Percentiles rank a stretch among this genome's conserved stretches.
Conservation (phyloP, 2,329 filamentous ascomycete species). For the Venturia nashicola region DNA sequence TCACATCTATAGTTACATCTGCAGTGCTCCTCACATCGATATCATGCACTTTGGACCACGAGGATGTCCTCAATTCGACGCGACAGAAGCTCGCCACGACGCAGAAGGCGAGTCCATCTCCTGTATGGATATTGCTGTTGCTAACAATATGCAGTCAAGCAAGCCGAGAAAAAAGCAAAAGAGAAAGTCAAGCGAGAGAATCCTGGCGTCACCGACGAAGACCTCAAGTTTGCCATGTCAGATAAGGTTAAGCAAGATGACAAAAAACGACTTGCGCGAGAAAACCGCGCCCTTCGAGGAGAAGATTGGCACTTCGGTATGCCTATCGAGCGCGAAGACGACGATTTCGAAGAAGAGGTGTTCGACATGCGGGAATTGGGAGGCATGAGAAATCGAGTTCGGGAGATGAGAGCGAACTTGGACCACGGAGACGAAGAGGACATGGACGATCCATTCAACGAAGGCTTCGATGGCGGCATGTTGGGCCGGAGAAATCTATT, state of each 20-base stretch:
- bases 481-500: background rate
- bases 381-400: background rate
- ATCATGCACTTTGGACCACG: conserved; percentile 55
- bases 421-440: background rate
- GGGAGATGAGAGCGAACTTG: background rate
- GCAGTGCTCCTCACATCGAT: conserved; percentile 31
- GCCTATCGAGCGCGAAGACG: background rate
- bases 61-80: background rate
- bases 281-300: background rate
- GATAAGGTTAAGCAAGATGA: conserved; percentile 32
- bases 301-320: conserved; percentile 4
- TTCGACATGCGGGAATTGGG: background rate
- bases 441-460: too few relatives aligned
- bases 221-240: conserved; percentile 48
- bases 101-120: background rate
- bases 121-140: conserved; percentile 45
- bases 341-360: background rate
- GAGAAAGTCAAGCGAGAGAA: conserved; percentile 45
- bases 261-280: conserved; percentile 11
- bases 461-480: background rate
- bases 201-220: conserved; percentile 45
- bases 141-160: conserved; percentile 52
- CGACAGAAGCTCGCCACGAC: conserved; percentile 30
- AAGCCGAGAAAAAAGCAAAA: conserved; percentile 47
- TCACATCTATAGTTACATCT: background rate